phyloP scores from a whole-genome alignment of 2,329 filamentous ascomycete species.

The Nothopassalora personata region DNA sequence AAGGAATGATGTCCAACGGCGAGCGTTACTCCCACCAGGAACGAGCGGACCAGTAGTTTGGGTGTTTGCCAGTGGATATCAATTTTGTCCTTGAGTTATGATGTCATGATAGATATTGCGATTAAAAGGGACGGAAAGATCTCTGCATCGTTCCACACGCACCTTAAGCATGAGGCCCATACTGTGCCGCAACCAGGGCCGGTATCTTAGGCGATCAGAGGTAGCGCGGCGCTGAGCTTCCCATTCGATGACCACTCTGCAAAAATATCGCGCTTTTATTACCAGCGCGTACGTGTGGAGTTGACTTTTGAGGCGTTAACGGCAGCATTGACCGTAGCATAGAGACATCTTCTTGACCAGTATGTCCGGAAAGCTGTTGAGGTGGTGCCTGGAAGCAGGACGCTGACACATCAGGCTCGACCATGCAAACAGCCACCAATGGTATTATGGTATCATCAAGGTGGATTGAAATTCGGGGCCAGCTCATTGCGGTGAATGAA shows the following conservation, averaged over 20 bases:
- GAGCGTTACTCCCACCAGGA: conserved; percentile 3
- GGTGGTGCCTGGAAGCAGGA: no score
- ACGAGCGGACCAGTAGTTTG: conserved; percentile 4
- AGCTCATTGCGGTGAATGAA: no score
- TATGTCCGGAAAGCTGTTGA: no score
- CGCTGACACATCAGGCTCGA: no score
- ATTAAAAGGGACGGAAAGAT: neutral
- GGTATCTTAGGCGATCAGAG: neutral
- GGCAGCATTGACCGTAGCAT: neutral
- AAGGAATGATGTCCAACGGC: conserved; percentile 7
- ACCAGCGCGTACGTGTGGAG: neutral
- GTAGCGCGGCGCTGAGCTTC: neutral
- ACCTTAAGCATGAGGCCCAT: neutral
- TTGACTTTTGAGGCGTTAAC: neutral
- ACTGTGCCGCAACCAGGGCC: neutral
- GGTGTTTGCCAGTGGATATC: conserved; percentile 8
- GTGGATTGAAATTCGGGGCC: no score
- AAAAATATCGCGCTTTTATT: neutral
- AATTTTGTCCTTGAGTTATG: neutral
- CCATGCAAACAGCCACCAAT: no score
- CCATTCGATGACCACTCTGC: neutral
- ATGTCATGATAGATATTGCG: neutral
- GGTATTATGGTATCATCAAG: no score
- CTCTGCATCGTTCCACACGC: neutral
- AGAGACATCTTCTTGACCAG: neutral